phyloP scores from a whole-genome alignment of 495 filamentous ascomycete genomes.

The Amorphotheca resinae region DNA sequence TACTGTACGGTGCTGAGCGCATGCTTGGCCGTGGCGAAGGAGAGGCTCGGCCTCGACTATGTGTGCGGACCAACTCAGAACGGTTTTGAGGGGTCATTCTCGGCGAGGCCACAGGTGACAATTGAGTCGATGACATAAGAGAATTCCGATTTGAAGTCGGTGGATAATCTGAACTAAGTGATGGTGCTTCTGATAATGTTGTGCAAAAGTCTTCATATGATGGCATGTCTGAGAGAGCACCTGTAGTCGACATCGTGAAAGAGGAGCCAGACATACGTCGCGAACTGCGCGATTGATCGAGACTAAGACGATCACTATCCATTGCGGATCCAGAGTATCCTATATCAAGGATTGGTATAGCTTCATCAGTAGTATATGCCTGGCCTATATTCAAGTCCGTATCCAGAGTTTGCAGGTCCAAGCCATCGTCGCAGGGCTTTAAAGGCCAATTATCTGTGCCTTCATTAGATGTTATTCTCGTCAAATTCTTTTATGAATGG shows the following conservation, averaged over 20 bases:
- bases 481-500: slow-evolving; percentile 10
- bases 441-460: slow-evolving; percentile 33
- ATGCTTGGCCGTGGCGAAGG: slow-evolving; percentile 51
- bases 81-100: slow-evolving; percentile 44
- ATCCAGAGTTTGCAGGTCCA: slow-evolving; percentile 34
- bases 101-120: slow-evolving; percentile 46
- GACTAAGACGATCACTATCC: slow-evolving; percentile 18
- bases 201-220: slow-evolving; percentile 49
- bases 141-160: slow-evolving; percentile 44
- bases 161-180: slow-evolving; percentile 43
- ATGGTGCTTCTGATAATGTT: slow-evolving; percentile 40
- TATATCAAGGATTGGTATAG: slow-evolving; percentile 41
- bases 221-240: slow-evolving; percentile 42
- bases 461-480: slow-evolving; percentile 18
- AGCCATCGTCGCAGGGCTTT: slow-evolving; percentile 37
- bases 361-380: slow-evolving; percentile 42
- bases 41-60: slow-evolving; percentile 48
- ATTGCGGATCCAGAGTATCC: slow-evolving; percentile 25
- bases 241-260: slow-evolving; percentile 45
- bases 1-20: slow-evolving; percentile 50
- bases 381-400: slow-evolving; percentile 41
- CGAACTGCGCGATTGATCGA: slow-evolving; percentile 26
- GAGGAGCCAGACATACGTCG: slow-evolving; percentile 47
- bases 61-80: slow-evolving; percentile 42
- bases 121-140: slow-evolving; percentile 44